A percentile compares a stretch with the other conserved stretches of the same genome.
Evolutionary conservation across 2,329 filamentous ascomycete species (phyloP).

Genomic region (Penicillium crustosum): DNA sequence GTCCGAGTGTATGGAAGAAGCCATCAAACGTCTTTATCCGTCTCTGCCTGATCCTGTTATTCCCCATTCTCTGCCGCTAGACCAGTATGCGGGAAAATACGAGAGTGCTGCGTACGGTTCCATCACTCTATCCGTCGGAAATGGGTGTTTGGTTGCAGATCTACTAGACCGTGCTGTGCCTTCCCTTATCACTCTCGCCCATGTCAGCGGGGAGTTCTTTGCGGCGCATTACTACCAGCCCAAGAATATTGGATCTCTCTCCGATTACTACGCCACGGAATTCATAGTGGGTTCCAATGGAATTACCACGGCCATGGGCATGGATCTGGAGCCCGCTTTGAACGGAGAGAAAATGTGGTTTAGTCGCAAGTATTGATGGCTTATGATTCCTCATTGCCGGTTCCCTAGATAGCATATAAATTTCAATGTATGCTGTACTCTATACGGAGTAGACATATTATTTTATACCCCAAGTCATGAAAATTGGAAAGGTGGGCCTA

Average conservation of each 20-base stretch:
- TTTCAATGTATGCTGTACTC: not conserved
- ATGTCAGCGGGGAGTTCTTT: constrained; percentile 10
- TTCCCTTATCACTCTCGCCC: not conserved
- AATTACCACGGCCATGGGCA: not conserved
- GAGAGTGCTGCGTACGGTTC: not conserved
- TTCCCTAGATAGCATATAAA: not conserved
- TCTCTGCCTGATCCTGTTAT: not conserved
- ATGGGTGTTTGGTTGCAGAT: not conserved
- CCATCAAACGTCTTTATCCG: constrained; percentile 7
- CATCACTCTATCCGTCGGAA: not conserved
- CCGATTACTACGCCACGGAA: not conserved
- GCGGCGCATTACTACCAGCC: constrained; percentile 3
- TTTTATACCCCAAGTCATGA: not conserved
- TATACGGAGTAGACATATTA: not conserved
- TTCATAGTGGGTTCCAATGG: constrained; percentile 2
- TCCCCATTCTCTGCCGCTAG: not conserved
- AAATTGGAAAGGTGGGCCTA: not conserved
- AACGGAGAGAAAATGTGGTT: constrained; percentile 9
- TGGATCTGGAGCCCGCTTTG: constrained; percentile 6
- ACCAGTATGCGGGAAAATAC: constrained; percentile 1
- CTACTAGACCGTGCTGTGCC: constrained; percentile 1
- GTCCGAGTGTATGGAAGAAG: not conserved
- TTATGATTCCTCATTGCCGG: not conserved
- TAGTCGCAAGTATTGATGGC: not conserved
- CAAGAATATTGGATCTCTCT: not conserved